Base-by-base conservation (phyloP, 2,329 filamentous ascomycete species). In the Dactylellina sp. region DNA sequence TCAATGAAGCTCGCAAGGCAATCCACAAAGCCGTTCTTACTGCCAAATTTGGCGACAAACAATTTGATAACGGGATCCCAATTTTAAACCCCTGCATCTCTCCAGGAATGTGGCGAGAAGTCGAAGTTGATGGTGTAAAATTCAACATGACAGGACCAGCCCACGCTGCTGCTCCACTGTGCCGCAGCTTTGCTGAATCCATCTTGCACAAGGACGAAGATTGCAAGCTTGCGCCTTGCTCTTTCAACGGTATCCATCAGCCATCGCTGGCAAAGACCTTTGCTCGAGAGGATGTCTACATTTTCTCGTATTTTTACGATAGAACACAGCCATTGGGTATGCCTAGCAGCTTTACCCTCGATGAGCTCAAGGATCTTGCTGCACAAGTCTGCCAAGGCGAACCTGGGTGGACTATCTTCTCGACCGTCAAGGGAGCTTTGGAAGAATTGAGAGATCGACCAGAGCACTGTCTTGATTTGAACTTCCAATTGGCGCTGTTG, bases 261-360 rank as follows among this genome's bases (percentile, higher is more conserved):
- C 95, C 95, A 7, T 89, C 91, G 20, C 86, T 99, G 52, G 89
- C 88, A 78, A 96, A 97, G 85, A 99, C 95, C 0, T 99, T 99
- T 79, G 84, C 91, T 24, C 87, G 86, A 76, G 94, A 98, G 82
- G 93, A 97, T 79, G 88, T 98, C 40, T 99, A 94, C 83, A 92
- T 98, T 78, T 94, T 99, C 83, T 96, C 92, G 28, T 99, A 96
- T 86, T 99, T 99, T 83, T 97, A 91, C 83, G 95, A 99, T 84
- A 93, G 96, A 79, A 96, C 91, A 22, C 87, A 91, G 81, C 92
- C 93, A 2, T 88, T 99, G 9, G 96, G 96, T 77, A 98, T 99
- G 93, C 95, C 96, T n/a, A 93, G 97, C 77, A 93, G 91, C 4
- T 99, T 98, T 82, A 97, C 93, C 0, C 84, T 99, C 35, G 87